These are phyloP conservation scores for Musa beccarii DNA, from an alignment of 176 grass and related monocot genomes.

Conservation along the genomic window DNA sequence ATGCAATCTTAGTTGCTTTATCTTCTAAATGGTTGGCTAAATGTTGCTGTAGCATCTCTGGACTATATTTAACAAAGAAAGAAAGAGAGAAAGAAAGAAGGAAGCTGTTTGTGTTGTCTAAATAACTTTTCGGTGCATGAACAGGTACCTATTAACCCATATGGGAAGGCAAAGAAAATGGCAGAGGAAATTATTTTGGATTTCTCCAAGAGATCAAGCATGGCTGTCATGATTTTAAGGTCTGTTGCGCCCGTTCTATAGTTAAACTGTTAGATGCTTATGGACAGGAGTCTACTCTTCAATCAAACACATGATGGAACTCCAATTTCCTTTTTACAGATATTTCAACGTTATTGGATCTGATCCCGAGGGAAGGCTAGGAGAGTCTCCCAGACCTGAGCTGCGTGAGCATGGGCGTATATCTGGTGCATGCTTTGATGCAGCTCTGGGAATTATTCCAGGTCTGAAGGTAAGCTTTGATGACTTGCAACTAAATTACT, in stretches of 20 bases:
- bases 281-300: too few relatives aligned
- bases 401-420: slow-evolving; percentile 76
- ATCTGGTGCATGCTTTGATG: slow-evolving; percentile 92
- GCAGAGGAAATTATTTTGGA: slow-evolving; percentile 95
- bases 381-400: slow-evolving; percentile 78
- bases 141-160: slow-evolving; percentile 88
- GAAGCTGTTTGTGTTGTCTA: too few relatives aligned
- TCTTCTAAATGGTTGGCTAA: too few relatives aligned
- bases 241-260: neutral
- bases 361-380: slow-evolving; percentile 74
- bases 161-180: slow-evolving; percentile 98
- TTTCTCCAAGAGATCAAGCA: slow-evolving; percentile 61
- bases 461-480: slow-evolving; percentile 54
- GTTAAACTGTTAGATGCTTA: too few relatives aligned
- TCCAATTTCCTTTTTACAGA: slow-evolving; percentile 20
- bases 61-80: too few relatives aligned
- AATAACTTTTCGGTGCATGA: neutral
- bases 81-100: too few relatives aligned
- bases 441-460: slow-evolving; percentile 71
- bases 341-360: slow-evolving; percentile 99
- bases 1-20: too few relatives aligned
- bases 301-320: neutral
- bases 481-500: neutral
- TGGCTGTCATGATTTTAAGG: slow-evolving; percentile 95
- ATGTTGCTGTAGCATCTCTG: too few relatives aligned